Evolutionary conservation across 352 stramenopile species (phyloP), one percentile per base, ranked within the genome.

Genomic region (Phytophthora rubi): DNA sequence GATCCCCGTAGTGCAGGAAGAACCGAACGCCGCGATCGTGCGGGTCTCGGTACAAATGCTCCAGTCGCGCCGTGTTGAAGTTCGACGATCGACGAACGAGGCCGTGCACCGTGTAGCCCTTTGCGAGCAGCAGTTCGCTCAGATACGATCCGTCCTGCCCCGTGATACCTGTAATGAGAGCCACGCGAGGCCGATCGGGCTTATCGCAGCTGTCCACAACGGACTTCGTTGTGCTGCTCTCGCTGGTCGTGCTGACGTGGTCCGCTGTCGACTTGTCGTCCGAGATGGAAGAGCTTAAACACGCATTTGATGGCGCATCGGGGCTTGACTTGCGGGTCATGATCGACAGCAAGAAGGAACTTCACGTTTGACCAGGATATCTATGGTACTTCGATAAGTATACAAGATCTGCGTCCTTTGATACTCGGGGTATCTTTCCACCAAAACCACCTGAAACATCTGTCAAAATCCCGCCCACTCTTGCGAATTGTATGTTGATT

Each of bases 111-210:
- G 89, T 82, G 79, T 99, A 99, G 61, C 96, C 97, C 77, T 99
- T 99, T n/a, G 85, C 76, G 7, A 99, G 82, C 58, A 99, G 82
- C 63, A 99, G 87, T 69, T 99, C 97, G 13, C 92, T 95, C 49
- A 99, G 86, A 80, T 99, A 99, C 26, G 96, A 99, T 21, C 98
- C 98, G 85, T 99, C 98, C 77, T 99, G 98, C 18, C 98, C 98
- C 18, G 98, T 99, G 77, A 99, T 99, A 57, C 98, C 98, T 9
- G 97, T 99, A 76, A 99, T 98, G 16, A 99, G 81, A 35, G 97
- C 97, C 30, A 95, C 85, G 0, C 73, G 78, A 52, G 76, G 68
- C 9, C 42, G 35, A 6, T 62, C 49, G 6, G 53, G 21, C 23
- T 23, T 28, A 6, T 33, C 55, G 55, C 35, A 63, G 26, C 65